phyloP scores from a whole-genome alignment of 75 land plant genomes.

The Isoetes taiwanensis region DNA sequence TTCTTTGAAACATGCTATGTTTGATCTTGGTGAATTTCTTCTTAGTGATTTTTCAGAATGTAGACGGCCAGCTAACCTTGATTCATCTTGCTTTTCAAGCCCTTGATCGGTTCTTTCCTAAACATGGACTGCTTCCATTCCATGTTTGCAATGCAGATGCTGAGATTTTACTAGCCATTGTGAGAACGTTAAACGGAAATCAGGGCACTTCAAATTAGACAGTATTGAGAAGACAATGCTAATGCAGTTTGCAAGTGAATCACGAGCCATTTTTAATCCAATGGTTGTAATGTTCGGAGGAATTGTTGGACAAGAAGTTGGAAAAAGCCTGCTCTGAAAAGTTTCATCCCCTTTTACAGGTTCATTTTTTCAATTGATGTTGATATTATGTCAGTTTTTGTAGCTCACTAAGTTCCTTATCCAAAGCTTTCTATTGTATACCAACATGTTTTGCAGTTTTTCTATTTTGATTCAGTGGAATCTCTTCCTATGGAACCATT shows the following conservation, averaged over 20 bases:
- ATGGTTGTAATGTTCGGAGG: conserved; percentile 4
- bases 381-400: neutral
- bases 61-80: conserved; percentile 74
- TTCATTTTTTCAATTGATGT: too few species aligned
- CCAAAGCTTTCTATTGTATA: neutral
- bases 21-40: conserved; percentile 77
- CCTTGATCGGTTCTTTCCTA: conserved; percentile 45
- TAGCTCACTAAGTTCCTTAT: neutral
- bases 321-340: conserved; percentile 1
- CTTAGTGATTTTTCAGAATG: conserved; percentile 83
- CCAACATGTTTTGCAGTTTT: too few species aligned
- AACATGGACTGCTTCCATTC: conserved; percentile 54
- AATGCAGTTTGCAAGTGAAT: conserved; percentile 2
- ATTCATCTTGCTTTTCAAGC: conserved; percentile 89
- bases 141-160: conserved; percentile 63
- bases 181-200: conserved; percentile 31
- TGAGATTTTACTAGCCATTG: conserved; percentile 23
- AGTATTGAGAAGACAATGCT: too few species aligned
- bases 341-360: conserved; percentile 4
- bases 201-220: too few species aligned
- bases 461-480: conserved; percentile 7
- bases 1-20: conserved; percentile 52
- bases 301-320: neutral
- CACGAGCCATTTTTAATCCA: neutral
- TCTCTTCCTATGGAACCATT: neutral